Base-by-base conservation (phyloP, 2,329 filamentous ascomycete species). In the Diplocarpon rosae region DNA sequence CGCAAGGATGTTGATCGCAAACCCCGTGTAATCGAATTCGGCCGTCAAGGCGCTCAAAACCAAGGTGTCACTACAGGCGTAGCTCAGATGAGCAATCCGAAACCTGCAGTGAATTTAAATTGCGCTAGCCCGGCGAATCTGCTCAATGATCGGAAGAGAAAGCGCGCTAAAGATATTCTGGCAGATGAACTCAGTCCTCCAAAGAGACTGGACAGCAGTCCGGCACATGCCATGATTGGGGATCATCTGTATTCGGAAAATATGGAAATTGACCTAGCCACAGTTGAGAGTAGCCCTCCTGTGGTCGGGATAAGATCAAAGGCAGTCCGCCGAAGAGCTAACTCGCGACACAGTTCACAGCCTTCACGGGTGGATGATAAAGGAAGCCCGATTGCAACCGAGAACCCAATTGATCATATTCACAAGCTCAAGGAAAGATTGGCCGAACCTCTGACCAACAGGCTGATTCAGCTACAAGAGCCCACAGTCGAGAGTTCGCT, bases 341-440 rank as follows among this genome's bases (percentile, higher is more conserved):
- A 17, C 14, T 48, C 33, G 1, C 47, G 51, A 28, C 37, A 34
- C 27, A 56, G 47, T 41, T 54, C 56, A 6, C 54, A 56, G 43
- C 37, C 27, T 20, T 54, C 55, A 15, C 51, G 52, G 14, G 55
- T 60, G 2, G 43, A 58, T 34, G 37, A 37, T 11, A 56, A 56
- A 37, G 57, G 57, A n/a, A 60, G 57, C 43, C 57, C 57, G 17
- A 48, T 48, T 8, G 53, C 53, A 13, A 29, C 37, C 11, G 29
- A 37, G 11, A 28, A 36, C 15, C 42, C 41, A 9, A 42, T 54
- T 17, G 50, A 57, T 33, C 48, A 51, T 27, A 42, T 52, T 32
- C 15, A 45, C 16, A 49, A 43, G 37, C 11, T 48, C 29, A 42
- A 49, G 33, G 30, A 51, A 28, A 50, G 34, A 28, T 34, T 50